A percentile compares a stretch with the other conserved stretches of the same genome.
These are phyloP conservation scores for Didymella exigua DNA, from an alignment of 2,329 filamentous ascomycete species.

Conservation along the genomic window DNA sequence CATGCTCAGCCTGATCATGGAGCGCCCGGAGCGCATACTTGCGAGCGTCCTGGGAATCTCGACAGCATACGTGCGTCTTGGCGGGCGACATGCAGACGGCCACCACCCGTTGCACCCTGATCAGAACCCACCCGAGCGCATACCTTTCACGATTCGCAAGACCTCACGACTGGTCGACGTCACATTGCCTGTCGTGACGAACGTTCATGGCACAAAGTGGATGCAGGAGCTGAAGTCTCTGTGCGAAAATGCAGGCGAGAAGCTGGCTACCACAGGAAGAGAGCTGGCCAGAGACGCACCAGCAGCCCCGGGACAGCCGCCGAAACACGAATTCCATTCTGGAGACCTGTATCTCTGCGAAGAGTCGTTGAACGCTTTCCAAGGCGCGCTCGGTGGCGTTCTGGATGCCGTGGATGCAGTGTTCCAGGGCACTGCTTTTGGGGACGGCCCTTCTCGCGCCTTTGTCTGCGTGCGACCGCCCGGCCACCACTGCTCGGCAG, in stretches of 20 bases:
- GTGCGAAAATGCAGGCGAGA: slow-evolving; percentile 80
- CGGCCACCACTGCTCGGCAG: slow-evolving; percentile 91
- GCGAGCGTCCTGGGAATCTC: slow-evolving; percentile 83
- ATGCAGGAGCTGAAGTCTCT: slow-evolving; percentile 89
- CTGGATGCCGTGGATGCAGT: slow-evolving; percentile 91
- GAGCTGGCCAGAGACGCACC: slow-evolving; percentile 68
- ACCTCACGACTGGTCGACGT: slow-evolving; percentile 74
- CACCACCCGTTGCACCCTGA: slow-evolving; percentile 69
- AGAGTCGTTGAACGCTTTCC: slow-evolving; percentile 84
- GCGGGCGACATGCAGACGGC: slow-evolving; percentile 76
- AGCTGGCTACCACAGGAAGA: slow-evolving; percentile 75
- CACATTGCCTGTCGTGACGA: slow-evolving; percentile 77
- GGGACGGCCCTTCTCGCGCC: slow-evolving; percentile 69
- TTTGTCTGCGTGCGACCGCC: slow-evolving; percentile 94
- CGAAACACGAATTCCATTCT: slow-evolving; percentile 74
- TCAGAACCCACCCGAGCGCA: slow-evolving; percentile 62
- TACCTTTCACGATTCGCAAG: slow-evolving; percentile 85
- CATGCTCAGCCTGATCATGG: slow-evolving; percentile 80
- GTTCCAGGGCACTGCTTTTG: slow-evolving; percentile 60
- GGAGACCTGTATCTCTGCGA: slow-evolving; percentile 90
- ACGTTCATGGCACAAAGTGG: slow-evolving; percentile 90
- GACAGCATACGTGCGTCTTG: slow-evolving; percentile 87
- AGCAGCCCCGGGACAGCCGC: slow-evolving; percentile 51
- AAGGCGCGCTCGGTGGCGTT: slow-evolving; percentile 89
- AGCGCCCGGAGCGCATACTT: slow-evolving; percentile 88